Evolutionary conservation across 345 rosid genomes (phyloP).

Genomic region (Gossypium sturtianum): DNA sequence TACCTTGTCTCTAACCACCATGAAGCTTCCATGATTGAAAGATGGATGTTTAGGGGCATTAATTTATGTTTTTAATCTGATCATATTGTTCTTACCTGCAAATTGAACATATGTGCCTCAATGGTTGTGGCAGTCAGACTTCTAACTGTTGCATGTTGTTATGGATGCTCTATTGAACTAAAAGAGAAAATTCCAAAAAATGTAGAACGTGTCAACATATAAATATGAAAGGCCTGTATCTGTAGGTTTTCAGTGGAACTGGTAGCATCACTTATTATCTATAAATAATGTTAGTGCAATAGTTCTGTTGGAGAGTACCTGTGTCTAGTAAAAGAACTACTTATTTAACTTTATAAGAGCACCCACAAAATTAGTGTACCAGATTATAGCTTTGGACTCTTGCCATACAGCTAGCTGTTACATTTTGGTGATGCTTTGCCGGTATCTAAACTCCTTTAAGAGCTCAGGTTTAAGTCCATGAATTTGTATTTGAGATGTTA

Average conservation of each 20-base stretch:
- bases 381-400: background rate
- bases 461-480: background rate
- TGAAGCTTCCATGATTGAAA: slow-evolving; percentile 1
- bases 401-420: background rate
- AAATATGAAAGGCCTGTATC: background rate
- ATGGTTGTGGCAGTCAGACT: background rate
- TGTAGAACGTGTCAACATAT: background rate
- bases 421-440: background rate
- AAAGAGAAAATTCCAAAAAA: background rate
- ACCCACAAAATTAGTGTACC: background rate
- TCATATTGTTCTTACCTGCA: background rate
- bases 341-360: background rate
- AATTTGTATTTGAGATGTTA: background rate
- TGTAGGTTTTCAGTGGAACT: background rate
- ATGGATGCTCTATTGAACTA: background rate
- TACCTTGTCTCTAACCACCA: background rate
- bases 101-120: background rate
- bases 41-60: background rate
- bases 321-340: background rate
- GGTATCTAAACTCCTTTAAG: background rate
- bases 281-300: background rate
- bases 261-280: background rate
- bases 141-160: background rate
- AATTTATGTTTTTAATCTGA: background rate
- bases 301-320: background rate